Percentiles rank a stretch among this genome's conserved stretches.
phyloP scores from a whole-genome alignment of 441 rosid species.

The Erodium chrysanthum region DNA sequence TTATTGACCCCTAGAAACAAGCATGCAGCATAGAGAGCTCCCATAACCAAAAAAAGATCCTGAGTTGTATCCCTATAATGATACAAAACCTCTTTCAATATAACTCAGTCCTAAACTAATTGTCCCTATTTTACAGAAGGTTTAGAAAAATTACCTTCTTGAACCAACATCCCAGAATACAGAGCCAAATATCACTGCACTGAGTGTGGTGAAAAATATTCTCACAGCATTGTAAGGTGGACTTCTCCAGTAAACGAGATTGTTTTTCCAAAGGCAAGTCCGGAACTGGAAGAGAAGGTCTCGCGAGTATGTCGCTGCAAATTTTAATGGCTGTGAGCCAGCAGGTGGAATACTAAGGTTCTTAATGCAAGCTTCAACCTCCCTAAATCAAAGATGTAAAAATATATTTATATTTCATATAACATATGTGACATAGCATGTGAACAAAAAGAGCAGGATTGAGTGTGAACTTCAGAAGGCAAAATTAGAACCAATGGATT shows the following conservation, averaged over 20 bases:
- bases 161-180: conserved; percentile 73
- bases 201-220: conserved; percentile 41
- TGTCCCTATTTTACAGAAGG: no score
- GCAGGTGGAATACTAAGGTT: conserved; percentile 49
- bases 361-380: conserved; percentile 52
- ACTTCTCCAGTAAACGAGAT: conserved; percentile 91
- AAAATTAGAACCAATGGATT: not conserved
- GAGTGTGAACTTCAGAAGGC: not conserved
- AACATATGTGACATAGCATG: not conserved
- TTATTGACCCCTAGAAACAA: conserved; percentile 80
- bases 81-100: not conserved
- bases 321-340: conserved; percentile 52
- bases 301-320: conserved; percentile 51
- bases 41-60: conserved; percentile 57
- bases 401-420: not conserved
- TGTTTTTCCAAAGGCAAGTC: conserved; percentile 69
- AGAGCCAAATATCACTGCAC: conserved; percentile 71
- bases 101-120: not conserved
- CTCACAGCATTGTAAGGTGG: conserved; percentile 75
- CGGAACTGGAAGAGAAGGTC: conserved; percentile 41
- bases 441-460: conserved; percentile 1
- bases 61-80: conserved; percentile 38
- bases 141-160: conserved; percentile 31
- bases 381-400: conserved; percentile 31
- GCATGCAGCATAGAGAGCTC: conserved; percentile 75